Base-by-base conservation (phyloP, 352 stramenopile genomes). In the Hyaloperonospora arabidopsidis region DNA sequence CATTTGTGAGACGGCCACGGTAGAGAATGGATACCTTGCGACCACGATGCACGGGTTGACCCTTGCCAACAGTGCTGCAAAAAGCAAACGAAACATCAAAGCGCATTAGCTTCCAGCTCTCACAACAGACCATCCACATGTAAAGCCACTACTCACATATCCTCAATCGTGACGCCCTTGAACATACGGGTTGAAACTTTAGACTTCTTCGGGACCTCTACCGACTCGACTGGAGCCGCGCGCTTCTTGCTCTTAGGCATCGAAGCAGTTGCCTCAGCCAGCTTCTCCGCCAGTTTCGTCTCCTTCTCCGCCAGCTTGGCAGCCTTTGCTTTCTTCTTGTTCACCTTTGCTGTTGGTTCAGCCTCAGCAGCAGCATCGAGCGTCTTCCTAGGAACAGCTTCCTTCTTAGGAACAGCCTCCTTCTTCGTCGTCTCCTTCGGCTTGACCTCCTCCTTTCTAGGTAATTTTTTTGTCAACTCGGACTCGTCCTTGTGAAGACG, bases 21-120 rank as follows among this genome's bases (percentile, higher is more conserved):
- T 94, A 94, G 39, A 91, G 52, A 39, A 94, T 91, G 57, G 74
- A 77, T 15, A 91, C 78, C 64, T 92, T 89, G 52, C 72, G 72
- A 45, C 84, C 84, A 47, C 70, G 71, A 28, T 66, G 56, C 44
- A 85, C 74, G 32, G 62, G 40, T 23, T 68, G 61, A 36, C 83
- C 83, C 70, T 90, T 93, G 49, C 83, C 83, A 23, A 89, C 66
- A 15, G 76, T 78, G 39, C 77, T 87, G 46, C 53, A 63, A 47
- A n/a, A 15, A 62, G 15, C 10, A 54, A 25, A 44, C 39, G 32
- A 15, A 18, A 47, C 41, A 4, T 55, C 17, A 19, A 60, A 41
- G n/a, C 57, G 25, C 34, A 13, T 68, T 57, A 68, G 36, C 52
- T 19, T 11, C 13, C 43, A 2, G 19, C 40, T 65, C 23, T 48